Evolutionary conservation across 306 rosid genomes (phyloP).

Genomic region (Crataegus laevigata): DNA sequence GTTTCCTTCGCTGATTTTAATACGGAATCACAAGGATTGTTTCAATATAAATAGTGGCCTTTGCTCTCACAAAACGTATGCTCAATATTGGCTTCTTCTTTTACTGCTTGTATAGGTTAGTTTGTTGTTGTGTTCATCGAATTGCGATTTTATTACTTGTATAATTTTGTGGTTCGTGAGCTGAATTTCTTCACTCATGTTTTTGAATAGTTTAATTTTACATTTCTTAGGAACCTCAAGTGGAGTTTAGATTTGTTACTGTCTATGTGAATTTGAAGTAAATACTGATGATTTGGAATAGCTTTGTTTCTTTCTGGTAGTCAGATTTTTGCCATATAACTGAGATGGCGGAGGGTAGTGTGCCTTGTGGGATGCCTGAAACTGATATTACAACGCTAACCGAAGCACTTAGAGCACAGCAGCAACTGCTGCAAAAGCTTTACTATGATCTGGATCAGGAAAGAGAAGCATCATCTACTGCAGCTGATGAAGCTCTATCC

Average conservation of each 20-base stretch:
- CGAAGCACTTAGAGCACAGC: conserved; percentile 68
- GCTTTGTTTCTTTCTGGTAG: conserved; percentile 24
- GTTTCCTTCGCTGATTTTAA: too few relatives aligned
- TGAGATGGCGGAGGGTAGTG: conserved; percentile 36
- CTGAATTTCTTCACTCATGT: too few relatives aligned
- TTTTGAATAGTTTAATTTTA: too few relatives aligned
- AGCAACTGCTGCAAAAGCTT: conserved; percentile 71
- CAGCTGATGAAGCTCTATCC: conserved; percentile 83
- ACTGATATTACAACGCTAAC: conserved; percentile 44
- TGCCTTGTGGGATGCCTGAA: conserved; percentile 38
- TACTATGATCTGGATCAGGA: conserved; percentile 74
- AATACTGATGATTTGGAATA: neutral
- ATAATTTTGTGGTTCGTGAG: too few relatives aligned
- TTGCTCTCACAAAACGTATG: too few relatives aligned
- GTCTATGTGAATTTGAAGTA: neutral
- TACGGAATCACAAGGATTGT: too few relatives aligned
- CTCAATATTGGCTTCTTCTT: too few relatives aligned
- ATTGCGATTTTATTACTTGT: too few relatives aligned
- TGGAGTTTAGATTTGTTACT: neutral
- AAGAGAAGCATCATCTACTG: conserved; percentile 83
- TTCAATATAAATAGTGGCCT: too few relatives aligned
- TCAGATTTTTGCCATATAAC: conserved; percentile 7
- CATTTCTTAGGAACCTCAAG: neutral
- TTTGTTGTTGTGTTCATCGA: too few relatives aligned
- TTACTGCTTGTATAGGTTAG: too few relatives aligned